Base-by-base conservation (phyloP, 306 rosid genomes). In the Myrica gale region DNA sequence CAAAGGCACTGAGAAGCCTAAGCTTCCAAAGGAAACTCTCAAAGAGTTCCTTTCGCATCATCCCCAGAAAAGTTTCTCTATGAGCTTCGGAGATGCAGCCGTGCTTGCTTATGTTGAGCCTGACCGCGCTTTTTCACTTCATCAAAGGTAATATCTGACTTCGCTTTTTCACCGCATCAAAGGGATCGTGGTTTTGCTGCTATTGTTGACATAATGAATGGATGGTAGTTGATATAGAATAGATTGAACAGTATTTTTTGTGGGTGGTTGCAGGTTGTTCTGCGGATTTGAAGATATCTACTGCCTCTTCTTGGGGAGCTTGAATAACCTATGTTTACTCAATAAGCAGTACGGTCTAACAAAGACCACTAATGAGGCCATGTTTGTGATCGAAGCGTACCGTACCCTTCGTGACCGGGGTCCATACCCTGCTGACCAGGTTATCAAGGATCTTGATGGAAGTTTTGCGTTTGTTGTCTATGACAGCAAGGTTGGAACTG, bases 371-470 rank as follows among this genome's bases (percentile, higher is more conserved):
- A 82, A 88, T 55, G 99, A 92, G 76, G 96, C 99, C 85, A 84
- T 96, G 91, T 82, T 95, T 84, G 88, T 95, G 76, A 95, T 88
- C 17, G 98, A 92, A 84, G 99, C 99, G 62, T 96, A 92, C 51
- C 84, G 83, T 79, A 92, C 99, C 39, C 98, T 96, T 0, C 82
- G 98, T 0, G 99, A 96, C 82, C 72, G 99, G 7, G 98, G 99
- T 71, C 99, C 99, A 6, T 96, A 96, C 79, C 99, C 99, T 0
- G 97, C 98, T 23, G 99, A 95, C 74, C 99, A 92, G 76, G 99
- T 95, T 75, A 85, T 95, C 1, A 95, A 95, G 87, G 99, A 87
- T 3, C 93, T 95, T 48, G 99, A 95, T 9, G 99, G 99, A 1
- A 90, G 92, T 79, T 95, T 95, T 84, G 97, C 99, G 65, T 92